Base-by-base conservation (phyloP, 768 basidiomycete genomes). In the Coprinopsis strossmayeri region DNA sequence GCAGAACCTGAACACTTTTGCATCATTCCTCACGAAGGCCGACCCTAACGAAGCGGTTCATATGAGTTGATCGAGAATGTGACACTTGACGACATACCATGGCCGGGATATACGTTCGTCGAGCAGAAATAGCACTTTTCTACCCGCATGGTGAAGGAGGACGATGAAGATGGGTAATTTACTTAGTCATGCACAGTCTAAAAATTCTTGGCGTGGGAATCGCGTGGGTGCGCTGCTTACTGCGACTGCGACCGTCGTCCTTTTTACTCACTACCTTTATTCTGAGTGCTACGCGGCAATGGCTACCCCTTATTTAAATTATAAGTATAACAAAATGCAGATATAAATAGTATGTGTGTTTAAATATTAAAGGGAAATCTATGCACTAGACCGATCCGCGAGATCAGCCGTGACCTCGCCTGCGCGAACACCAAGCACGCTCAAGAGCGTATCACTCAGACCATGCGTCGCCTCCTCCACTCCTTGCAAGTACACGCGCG, bases 51-150 rank as follows among this genome's bases (percentile, higher is more conserved):
- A 32, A 15, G 7, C 30, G 30, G 30, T 32, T 15, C 30, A 32
- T 7, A 32, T 32, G 30, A 15, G 30, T 32, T 32, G 30, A 7
- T 7, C 30, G 15, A 7, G 9, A 32, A 15, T 7, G 30, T 32
- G 15, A 15, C 30, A 32, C 15, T 32, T 23, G 10, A n/a, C n/a
- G n/a, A 56, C 74, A 49, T 54, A 85, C 94, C 96, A 60, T 96
- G 92, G 10, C 96, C 95, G 1, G 95, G 96, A 64, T 99, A 99
- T 57, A 96, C 87, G 64, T 77, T 94, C 50, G 88, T 90, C 26
- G 92, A 96, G 72, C 95, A 99, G 66, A 99, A 98, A 64, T 95
- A 97, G 64, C 95, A 98, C 74, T 94, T 94, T 72, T 96, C 95
- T 55, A 97, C 87, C 60, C 92, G 81, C 93, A 96, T 94, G 58